Base-by-base conservation (phyloP, 148 eudicot genomes). In the Fagopyrum esculentum region DNA sequence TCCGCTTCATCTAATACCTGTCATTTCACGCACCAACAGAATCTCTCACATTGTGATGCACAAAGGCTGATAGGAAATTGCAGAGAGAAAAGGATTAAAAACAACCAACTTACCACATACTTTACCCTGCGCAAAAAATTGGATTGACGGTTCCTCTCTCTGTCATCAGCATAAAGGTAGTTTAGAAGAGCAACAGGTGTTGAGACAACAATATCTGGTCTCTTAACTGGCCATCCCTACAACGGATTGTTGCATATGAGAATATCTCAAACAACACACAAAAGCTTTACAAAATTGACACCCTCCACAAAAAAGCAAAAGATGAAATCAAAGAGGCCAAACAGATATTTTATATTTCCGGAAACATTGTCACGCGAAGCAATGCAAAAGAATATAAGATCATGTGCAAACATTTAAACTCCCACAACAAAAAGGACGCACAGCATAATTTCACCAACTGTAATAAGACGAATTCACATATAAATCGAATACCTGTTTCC, bases 1-100 rank as follows among this genome's bases (percentile, higher is more conserved):
- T 92, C 98, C 22, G 96, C 98, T 87, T 94, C 98, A 86, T 94
- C 98, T 82, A 94, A 94, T 45, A 94, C 98, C 98, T 94, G 83
- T 15, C 56, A 84, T 78, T 52, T 45, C 51, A 71, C 7, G 35
- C 55, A 64, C 30, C 60, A 75, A 69, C 55, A 49, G 71, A 52
- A 9, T 40, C 6, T 68, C 17, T 69, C 72, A 43, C 15, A 69
- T 5, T 35, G 45, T n/a, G 7, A 43, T 40, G 11, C 48, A 35
- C 10, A 40, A 69, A 69, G 43, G 74, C 9, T 66, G 45, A 66
- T 1, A 66, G 45, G 71, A 40, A 66, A 40, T 46, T 66, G n/a
- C 17, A 35, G 9, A 48, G 51, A 6, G 51, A 48, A 8, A 48
- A 35, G 47, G 30, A 45, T 35, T 45, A 73, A 47, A 57, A 74